phyloP scores from a whole-genome alignment of 208 protist species.

The Crithidia acanthocephali region DNA sequence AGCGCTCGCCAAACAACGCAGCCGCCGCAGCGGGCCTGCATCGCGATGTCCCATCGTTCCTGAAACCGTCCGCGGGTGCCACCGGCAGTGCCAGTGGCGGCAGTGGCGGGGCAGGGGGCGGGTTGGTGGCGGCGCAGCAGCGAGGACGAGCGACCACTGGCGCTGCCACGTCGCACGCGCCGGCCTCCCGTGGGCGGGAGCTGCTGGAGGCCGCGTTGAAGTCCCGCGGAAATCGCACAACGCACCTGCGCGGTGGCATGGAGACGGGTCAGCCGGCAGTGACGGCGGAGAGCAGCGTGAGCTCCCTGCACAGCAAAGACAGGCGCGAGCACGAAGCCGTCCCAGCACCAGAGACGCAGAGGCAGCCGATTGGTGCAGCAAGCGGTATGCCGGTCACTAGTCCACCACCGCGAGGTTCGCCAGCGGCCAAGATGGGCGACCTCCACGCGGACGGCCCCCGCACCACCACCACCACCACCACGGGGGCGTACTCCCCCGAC shows the following conservation, averaged over 20 bases:
- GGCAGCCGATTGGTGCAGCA: too few relatives aligned
- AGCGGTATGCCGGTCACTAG: too few relatives aligned
- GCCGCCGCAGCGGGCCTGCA: not conserved
- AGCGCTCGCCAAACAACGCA: not conserved
- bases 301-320: not conserved
- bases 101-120: not conserved
- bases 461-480: not conserved
- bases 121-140: not conserved
- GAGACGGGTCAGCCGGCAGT: not conserved
- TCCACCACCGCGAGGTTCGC: too few relatives aligned
- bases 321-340: not conserved
- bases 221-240: slow-evolving; percentile 13
- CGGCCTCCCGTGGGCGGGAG: slow-evolving; percentile 23
- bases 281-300: not conserved
- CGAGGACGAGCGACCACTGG: not conserved
- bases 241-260: not conserved
- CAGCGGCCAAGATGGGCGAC: too few relatives aligned
- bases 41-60: slow-evolving; percentile 20
- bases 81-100: too few relatives aligned
- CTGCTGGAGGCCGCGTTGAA: slow-evolving; percentile 36
- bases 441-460: not conserved
- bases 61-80: slow-evolving; percentile 15
- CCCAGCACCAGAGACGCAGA: too few relatives aligned
- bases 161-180: not conserved
- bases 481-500: slow-evolving; percentile 11